These are phyloP conservation scores for Dinochytrium kinnereticum DNA, from an alignment of 371 early-diverging fungal genomes.

Conservation along the genomic window DNA sequence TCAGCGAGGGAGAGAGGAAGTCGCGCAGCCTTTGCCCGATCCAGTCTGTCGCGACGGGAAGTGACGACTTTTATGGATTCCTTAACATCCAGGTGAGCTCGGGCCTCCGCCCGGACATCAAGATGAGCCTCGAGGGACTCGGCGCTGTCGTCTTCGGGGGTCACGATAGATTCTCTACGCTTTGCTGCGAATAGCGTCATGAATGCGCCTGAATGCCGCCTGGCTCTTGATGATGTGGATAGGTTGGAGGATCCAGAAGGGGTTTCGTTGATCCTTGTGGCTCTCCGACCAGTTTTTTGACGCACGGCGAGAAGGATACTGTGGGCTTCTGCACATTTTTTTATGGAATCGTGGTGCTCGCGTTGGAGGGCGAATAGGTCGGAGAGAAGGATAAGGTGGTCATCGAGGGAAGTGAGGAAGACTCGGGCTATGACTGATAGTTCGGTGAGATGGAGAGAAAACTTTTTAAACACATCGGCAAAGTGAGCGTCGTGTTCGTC, in stretches of 20 bases:
- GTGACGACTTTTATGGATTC: not conserved
- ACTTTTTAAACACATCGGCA: conserved; percentile 23
- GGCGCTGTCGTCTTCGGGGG: conserved; percentile 18
- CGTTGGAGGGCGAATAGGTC: conserved; percentile 27
- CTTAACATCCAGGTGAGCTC: conserved; percentile 17
- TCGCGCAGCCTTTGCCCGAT: not conserved
- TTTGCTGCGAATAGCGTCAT: too few species aligned
- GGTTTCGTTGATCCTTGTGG: not conserved
- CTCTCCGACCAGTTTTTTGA: not conserved
- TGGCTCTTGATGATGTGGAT: too few species aligned
- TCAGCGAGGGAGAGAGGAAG: conserved; percentile 12
- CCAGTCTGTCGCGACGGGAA: not conserved
- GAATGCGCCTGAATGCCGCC: too few species aligned
- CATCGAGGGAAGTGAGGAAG: conserved; percentile 26
- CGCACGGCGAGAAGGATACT: not conserved
- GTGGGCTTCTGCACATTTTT: conserved; percentile 12
- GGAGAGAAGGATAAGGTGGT: conserved; percentile 10
- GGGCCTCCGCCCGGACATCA: conserved; percentile 13
- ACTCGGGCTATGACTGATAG: conserved; percentile 13
- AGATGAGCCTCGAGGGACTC: conserved; percentile 10
- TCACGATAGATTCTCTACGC: not conserved
- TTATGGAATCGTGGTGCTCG: conserved; percentile 28
- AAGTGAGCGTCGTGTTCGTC: conserved; percentile 29
- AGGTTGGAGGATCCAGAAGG: not conserved
- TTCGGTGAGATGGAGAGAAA: conserved; percentile 22